Conservation (phyloP, 495 filamentous ascomycete genomes). For the Zalerion maritima region DNA sequence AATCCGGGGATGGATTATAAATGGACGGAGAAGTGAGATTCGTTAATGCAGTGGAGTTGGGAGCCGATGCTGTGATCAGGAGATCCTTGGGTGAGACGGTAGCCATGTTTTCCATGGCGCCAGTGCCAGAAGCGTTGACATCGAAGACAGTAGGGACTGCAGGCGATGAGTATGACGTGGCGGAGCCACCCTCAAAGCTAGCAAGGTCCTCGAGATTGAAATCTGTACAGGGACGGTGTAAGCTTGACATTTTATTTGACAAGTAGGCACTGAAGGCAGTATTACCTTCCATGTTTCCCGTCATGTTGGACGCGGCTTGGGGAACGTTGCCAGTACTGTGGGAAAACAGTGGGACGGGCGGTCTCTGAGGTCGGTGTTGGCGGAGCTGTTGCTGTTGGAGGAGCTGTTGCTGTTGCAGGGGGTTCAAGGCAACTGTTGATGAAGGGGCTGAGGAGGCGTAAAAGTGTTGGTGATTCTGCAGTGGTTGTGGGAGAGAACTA, state of each 20-base stretch:
- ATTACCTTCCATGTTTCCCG: conserved; percentile 28
- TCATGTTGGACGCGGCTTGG: conserved; percentile 29
- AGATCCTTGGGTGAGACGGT: conserved; percentile 84
- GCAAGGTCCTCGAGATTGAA: conserved; percentile 35
- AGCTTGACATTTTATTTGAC: conserved; percentile 17
- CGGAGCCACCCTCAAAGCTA: conserved; percentile 35
- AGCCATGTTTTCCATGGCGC: conserved; percentile 33
- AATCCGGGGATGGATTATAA: conserved; percentile 57
- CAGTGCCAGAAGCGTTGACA: conserved; percentile 20
- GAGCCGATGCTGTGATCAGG: conserved; percentile 58
- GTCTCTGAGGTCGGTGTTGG: conserved; percentile 29
- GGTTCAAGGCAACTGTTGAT: conserved; percentile 28
- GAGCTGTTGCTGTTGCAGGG: too few relatives aligned
- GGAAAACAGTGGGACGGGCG: conserved; percentile 38
- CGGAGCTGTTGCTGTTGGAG: too few relatives aligned
- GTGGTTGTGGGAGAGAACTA: conserved; percentile 27
- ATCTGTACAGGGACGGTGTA: conserved; percentile 28
- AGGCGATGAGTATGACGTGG: conserved; percentile 35
- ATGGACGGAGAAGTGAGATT: conserved; percentile 72
- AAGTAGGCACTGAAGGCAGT: conserved; percentile 3
- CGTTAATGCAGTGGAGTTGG: conserved; percentile 71
- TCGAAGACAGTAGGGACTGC: conserved; percentile 33
- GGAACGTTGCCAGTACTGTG: conserved; percentile 31
- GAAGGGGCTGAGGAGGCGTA: conserved; percentile 39
- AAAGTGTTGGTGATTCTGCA: conserved; percentile 25